Evolutionary conservation across 139 green algal genomes (phyloP), one percentile per base, ranked within the genome.

Genomic region (Diplosphaera chodatii): DNA sequence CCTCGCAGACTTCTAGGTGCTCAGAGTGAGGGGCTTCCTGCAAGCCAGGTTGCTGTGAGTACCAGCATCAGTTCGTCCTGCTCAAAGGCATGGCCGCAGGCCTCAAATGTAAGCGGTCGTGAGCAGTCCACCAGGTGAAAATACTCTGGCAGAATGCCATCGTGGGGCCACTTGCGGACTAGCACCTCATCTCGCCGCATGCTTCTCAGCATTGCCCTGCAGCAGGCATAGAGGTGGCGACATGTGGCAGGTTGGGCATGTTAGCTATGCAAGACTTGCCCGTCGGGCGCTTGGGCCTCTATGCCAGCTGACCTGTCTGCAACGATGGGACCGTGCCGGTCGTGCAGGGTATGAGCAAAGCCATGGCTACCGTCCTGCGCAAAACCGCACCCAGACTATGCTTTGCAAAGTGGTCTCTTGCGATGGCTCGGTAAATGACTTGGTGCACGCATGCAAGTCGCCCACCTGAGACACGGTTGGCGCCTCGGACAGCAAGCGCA

Each of bases 61-160:
- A 82, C 72, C 83, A 94, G 86, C 69, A 92, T 86, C 37, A 82
- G 91, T 62, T 91, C 89, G 64, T 92, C 87, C 55, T 86, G 74
- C 83, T 96, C 90, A 68, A 89, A 96, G 73, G 94, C 89, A 74
- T 94, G 87, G 0, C 89, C 88, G 73, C 84, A 91, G 1, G 76
- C 59, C 3, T 81, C 84, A 22, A 86, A 76, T 30, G 71, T 77
- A n/a, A 96, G 74, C 15, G 85, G 84, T 34, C 82, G 74, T 62
- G 90, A 83, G 0, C 72, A 69, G 71, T 94, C 87, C 84, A 92
- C 86, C 23, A 92, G 29, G 32, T 85, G 78, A 81, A 92, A 94
- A 73, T 87, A 94, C 76, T 88, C 80, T 29, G 28, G 27, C 8
- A 74, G 80, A 28, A 89, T 77, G 41, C 66, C 22, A 25, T 74